Base-by-base conservation (phyloP, 371 early-diverging fungal species). In the Rhizopus arrhizus region DNA sequence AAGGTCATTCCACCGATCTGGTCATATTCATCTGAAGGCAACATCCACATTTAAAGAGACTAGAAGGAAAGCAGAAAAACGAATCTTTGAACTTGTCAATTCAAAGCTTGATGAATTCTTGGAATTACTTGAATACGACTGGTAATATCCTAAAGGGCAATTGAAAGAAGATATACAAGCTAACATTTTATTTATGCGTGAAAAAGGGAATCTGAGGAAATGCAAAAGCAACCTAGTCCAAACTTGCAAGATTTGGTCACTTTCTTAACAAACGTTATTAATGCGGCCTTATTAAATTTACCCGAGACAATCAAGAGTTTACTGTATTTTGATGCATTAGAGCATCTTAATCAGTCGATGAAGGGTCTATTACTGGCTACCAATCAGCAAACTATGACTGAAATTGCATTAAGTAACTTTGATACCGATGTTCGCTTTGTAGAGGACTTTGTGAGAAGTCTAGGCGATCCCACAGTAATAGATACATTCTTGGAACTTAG, bases 51-150 rank as follows among this genome's bases (percentile, higher is more conserved):
- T 94, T 66, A 78, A 76, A 35, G 91, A 93, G 48, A 87, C 91
- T 0, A 72, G 86, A 52, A 73, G 78, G 51, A 77, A 74, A 29
- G 90, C 91, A 2, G 95, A 95, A 59, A 89, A 88, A 61, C 85
- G 92, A 41, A 85, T 94, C 36, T 89, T 89, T 49, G 89, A 91
- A 53, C 68, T 94, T 9, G 84, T 94, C 29, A 89, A 94, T 59
- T 77, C 80, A 55, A 95, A 93, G 68, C 75, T 92, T 53, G 92
- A 93, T 64, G 88, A 88, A 45, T 91, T 92, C 53, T 70, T 94
- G 43, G 90, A 91, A 50, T 51, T 89, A 31, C 84, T 91, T 7
- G 91, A 91, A 61, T 94, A 93, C 65, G 92, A 95, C 31, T 95
- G 93, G 93, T 83, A 56, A 42, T 43, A 29, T 48, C 9, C 10